Evolutionary conservation across 129 eudicot genomes (phyloP), one percentile per base, ranked within the genome.

Genomic region (Flaveria sonorensis): DNA sequence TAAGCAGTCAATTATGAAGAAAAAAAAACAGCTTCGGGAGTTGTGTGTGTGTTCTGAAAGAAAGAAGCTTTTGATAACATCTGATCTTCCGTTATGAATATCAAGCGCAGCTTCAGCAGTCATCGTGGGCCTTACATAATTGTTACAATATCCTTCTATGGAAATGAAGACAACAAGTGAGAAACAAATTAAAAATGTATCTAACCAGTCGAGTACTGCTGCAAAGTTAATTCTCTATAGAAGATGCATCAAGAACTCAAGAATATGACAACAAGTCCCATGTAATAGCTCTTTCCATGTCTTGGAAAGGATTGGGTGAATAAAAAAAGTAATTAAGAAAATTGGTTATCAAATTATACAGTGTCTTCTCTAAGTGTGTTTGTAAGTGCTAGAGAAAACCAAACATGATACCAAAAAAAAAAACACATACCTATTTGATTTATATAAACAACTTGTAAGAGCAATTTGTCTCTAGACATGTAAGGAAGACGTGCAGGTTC

Each of bases 241-340:
- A 63, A 93, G 72, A 30, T 30, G 36, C 36, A 30, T 30, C 36
- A 0, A 30, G 36, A 71, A 90, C 50, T 80, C 81, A 75, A 88
- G 96, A 78, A 90, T 30, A 30, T 78, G 88, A 84, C 75, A 93
- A 90, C 43, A 87, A 83, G 81, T 90, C 96, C 67, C 96, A 82
- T 66, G 86, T 88, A 73, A 93, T 87, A 28, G 96, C 97, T 81
- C 93, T 88, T 85, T 90, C 98, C 97, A 88, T 93, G 82, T 90
- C 97, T 90, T 67, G 63, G 36, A 59, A 68, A 51, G 72, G 46
- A 52, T 30, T 56, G 40, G 3, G 12, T 20, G 43, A 48, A 69
- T 56, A 30, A 30, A 30, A 30, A 30, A 30, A 30, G 51, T 52
- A n/a, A n/a, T n/a, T n/a, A 32, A 56, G 46, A 52, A 65, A 47